Conservation (phyloP, 257 asterid genomes). For the Lavandula angustifolia region DNA sequence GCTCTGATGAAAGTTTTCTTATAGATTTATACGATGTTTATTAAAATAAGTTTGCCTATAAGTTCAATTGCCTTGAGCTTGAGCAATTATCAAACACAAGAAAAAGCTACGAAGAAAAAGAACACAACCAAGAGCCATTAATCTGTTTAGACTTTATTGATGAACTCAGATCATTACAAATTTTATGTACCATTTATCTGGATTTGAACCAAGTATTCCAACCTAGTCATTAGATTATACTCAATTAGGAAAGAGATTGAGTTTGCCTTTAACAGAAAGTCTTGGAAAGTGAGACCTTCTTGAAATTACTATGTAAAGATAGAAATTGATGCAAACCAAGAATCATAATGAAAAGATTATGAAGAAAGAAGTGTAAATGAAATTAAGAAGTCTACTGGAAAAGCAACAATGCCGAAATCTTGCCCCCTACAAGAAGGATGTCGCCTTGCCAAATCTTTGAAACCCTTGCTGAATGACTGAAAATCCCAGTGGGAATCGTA, state of each 20-base stretch:
- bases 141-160: not conserved
- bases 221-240: conserved; percentile 1
- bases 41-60: not conserved
- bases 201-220: not conserved
- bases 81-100: not conserved
- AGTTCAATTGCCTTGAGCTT: conserved; percentile 1
- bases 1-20: conserved; percentile 2
- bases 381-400: too few relatives aligned
- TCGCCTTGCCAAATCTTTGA: too few relatives aligned
- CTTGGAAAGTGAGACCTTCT: not conserved
- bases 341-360: too few relatives aligned
- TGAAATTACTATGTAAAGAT: not conserved
- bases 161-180: not conserved
- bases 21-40: not conserved
- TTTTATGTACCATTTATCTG: not conserved
- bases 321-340: too few relatives aligned
- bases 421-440: too few relatives aligned
- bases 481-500: too few relatives aligned
- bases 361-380: too few relatives aligned
- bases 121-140: conserved; percentile 4
- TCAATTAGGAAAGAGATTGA: not conserved
- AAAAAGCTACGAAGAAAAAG: too few relatives aligned
- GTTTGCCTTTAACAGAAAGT: conserved; percentile 3
- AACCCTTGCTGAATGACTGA: too few relatives aligned
- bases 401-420: too few relatives aligned